phyloP scores from a whole-genome alignment of 352 stramenopile species.

The Phytophthora crassamura region DNA sequence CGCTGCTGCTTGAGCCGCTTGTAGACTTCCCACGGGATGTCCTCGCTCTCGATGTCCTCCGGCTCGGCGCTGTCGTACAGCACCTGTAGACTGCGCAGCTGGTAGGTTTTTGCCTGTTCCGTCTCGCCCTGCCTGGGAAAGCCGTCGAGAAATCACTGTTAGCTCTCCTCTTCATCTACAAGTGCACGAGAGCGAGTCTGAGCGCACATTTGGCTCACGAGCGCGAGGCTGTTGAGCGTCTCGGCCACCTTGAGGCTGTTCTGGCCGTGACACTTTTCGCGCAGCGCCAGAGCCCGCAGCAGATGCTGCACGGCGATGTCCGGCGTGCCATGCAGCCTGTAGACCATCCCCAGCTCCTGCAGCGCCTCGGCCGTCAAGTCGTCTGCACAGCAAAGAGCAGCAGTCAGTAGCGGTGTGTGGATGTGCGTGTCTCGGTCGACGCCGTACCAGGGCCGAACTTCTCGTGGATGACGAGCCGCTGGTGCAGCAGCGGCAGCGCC shows the following conservation, averaged over 20 bases:
- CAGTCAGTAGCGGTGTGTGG: constrained; percentile 5
- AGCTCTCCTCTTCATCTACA: not conserved
- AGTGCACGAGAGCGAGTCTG: not conserved
- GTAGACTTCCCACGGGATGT: constrained; percentile 82
- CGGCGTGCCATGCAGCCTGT: constrained; percentile 58
- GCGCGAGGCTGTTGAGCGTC: constrained; percentile 80
- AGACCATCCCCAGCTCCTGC: constrained; percentile 73
- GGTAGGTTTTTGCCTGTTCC: constrained; percentile 48
- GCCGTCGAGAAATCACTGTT: not conserved
- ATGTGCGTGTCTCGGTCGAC: not conserved
- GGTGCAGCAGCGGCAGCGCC: constrained; percentile 73
- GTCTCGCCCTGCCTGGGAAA: constrained; percentile 44
- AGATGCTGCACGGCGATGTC: constrained; percentile 71
- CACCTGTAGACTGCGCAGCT: constrained; percentile 65
- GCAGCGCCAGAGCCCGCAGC: constrained; percentile 54
- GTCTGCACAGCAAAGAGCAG: constrained; percentile 32
- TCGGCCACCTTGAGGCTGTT: constrained; percentile 78
- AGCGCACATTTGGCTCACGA: constrained; percentile 55
- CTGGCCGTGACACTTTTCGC: constrained; percentile 52
- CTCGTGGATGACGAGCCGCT: constrained; percentile 84
- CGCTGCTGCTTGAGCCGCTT: constrained; percentile 76
- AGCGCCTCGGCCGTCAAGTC: constrained; percentile 67
- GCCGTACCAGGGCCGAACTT: constrained; percentile 69
- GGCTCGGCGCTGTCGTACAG: constrained; percentile 59
- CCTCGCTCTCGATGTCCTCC: constrained; percentile 78